phyloP scores from a whole-genome alignment of 169 alveolate genomes.

The Babesia ovis region DNA sequence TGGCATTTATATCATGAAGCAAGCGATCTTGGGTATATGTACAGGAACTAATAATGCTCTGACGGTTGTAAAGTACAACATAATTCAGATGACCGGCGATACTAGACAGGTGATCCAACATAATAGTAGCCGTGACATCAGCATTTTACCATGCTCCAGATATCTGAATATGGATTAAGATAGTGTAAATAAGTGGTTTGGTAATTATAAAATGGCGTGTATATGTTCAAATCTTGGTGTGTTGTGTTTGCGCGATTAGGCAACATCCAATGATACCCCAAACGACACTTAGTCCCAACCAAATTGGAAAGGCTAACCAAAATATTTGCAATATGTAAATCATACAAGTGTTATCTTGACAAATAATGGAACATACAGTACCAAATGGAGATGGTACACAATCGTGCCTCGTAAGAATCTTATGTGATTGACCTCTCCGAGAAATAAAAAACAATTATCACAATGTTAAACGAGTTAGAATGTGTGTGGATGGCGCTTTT shows the following conservation, averaged over 20 bases:
- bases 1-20: no score
- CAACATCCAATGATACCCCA: not conserved
- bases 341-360: not conserved
- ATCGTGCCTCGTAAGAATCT: not conserved
- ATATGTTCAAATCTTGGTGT: no score
- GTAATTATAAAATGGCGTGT: no score
- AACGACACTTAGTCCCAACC: not conserved
- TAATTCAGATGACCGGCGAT: no score
- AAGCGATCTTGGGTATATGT: no score
- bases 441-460: not conserved
- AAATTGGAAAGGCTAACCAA: not conserved
- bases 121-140: no score
- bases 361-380: not conserved
- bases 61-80: no score
- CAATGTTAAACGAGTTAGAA: constrained; percentile 52
- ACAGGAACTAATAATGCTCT: no score
- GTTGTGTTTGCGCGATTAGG: not conserved
- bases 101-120: no score
- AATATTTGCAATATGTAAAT: not conserved
- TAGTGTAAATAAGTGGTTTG: no score
- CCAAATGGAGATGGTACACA: not conserved
- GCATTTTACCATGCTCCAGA: no score
- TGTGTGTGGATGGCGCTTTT: constrained; percentile 67
- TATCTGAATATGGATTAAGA: no score
- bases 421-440: not conserved